Conservation (phyloP, 192 early-diverging fungal species). For the Cladochytrium replicatum region DNA sequence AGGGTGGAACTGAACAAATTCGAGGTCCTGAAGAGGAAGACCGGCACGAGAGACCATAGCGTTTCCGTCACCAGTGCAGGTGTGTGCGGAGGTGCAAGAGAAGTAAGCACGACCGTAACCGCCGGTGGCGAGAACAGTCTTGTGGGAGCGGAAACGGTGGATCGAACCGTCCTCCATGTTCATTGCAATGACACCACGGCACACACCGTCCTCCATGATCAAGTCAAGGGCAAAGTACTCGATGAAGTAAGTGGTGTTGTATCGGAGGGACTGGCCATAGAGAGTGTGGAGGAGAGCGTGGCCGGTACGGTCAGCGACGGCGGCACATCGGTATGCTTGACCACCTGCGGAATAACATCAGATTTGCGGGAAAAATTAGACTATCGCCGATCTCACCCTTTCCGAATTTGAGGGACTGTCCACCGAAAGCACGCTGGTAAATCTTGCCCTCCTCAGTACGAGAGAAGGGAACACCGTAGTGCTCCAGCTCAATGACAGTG, state of each 20-base stretch:
- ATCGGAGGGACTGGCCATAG: slow-evolving; percentile 91
- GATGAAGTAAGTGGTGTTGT: slow-evolving; percentile 96
- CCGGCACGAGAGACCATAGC: slow-evolving; percentile 97
- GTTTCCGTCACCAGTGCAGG: slow-evolving; percentile 98
- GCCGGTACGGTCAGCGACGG: slow-evolving; percentile 96
- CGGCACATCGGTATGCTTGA: slow-evolving; percentile 95
- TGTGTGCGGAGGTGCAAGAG: slow-evolving; percentile 95
- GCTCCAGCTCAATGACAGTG: slow-evolving; percentile 93
- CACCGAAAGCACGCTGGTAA: slow-evolving; percentile 98
- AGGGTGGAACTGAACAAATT: slow-evolving; percentile 99
- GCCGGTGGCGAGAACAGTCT: slow-evolving; percentile 97
- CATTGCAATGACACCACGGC: slow-evolving; percentile 92
- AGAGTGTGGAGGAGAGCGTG: slow-evolving; percentile 96
- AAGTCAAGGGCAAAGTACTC: slow-evolving; percentile 99
- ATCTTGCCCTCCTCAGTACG: slow-evolving; percentile 95
- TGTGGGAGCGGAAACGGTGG: slow-evolving; percentile 94
- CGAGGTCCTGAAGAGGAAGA: slow-evolving; percentile 93
- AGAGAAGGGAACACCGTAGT: slow-evolving; percentile 97
- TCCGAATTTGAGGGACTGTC: slow-evolving; percentile 90
- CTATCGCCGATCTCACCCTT: slow-evolving; percentile 61
- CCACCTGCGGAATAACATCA: slow-evolving; percentile 45
- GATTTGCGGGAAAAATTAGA: slow-evolving; percentile 5
- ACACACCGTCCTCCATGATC: slow-evolving; percentile 96
- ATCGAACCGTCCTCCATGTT: slow-evolving; percentile 98
- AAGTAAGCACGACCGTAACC: slow-evolving; percentile 99